Evolutionary conservation across 179 eudicot genomes (phyloP).

Genomic region (Spinacia oleracea): DNA sequence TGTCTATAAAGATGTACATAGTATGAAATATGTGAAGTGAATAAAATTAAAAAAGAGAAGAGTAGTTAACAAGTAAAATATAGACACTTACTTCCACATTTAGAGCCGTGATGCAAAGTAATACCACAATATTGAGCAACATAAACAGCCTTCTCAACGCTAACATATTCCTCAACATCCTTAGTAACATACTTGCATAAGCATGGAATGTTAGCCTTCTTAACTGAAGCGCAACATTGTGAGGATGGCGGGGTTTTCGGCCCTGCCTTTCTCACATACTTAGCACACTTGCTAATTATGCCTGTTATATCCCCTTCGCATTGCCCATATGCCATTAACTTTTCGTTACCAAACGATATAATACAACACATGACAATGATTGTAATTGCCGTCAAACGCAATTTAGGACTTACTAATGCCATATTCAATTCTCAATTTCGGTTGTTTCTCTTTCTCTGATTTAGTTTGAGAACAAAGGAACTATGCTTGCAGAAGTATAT

Average conservation of each 20-base stretch:
- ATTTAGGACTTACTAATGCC: conserved; percentile 16
- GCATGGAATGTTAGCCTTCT: conserved; percentile 34
- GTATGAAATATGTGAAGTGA: no score
- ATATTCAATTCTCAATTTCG: neutral
- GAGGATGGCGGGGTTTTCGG: conserved; percentile 30
- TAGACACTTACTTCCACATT: conserved; percentile 41
- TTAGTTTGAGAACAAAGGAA: neutral
- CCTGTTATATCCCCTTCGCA: conserved; percentile 31
- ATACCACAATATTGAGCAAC: conserved; percentile 42
- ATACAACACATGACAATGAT: conserved; percentile 16
- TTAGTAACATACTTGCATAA: conserved; percentile 37
- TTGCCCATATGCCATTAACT: conserved; percentile 23
- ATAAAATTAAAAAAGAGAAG: no score
- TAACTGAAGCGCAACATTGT: conserved; percentile 30
- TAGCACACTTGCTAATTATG: conserved; percentile 34
- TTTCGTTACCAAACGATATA: neutral
- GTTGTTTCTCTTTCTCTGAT: neutral
- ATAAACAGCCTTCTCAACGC: conserved; percentile 33
- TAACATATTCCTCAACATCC: conserved; percentile 33
- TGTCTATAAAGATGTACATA: no score
- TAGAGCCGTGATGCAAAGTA: conserved; percentile 31
- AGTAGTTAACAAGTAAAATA: neutral
- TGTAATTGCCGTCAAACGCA: conserved; percentile 5
- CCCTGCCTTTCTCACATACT: conserved; percentile 32
- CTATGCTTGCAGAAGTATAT: neutral